Base-by-base conservation (phyloP, 2,329 filamentous ascomycete species). In the Neophaeococcomyces mojaviensis region DNA sequence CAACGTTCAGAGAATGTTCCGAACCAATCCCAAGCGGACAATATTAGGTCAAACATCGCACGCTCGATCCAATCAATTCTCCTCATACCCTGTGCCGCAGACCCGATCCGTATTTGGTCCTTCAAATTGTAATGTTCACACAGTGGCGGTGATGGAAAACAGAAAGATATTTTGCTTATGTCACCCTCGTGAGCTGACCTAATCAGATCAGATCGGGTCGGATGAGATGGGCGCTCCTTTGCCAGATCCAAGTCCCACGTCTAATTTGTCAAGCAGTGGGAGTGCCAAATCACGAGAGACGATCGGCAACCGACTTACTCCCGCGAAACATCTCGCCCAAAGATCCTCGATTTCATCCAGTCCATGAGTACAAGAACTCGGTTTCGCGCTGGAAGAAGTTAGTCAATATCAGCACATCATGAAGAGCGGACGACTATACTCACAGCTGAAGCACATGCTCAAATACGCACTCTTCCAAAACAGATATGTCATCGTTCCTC, bases 371-470 rank as follows among this genome's bases (percentile, higher is more conserved):
- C 92, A 42, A 98, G 78, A 58, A 97, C 79, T 64, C 92, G 84
- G 74, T 98, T 98, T 59, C 92, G 88, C 52, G 87, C 87, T 94
- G 54, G 38, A 42, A 44, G 41, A 32, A 8, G 39, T 19, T 34
- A 38, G 35, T 26, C 55, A 24, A 24, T 28, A 43, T 45, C 30
- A 49, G 48, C 24, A 28, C 10, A 54, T 58, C 49, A 39, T 35
- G 30, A n/a, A 18, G 36, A 36, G 36, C 4, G 38, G 32, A 24
- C 16, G 30, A 41, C 39, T 28, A 49, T 57, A 85, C 87, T 82
- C 78, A 92, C 88, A 89, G 81, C 89, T 97, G 69, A 98, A 98
- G 80, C 90, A 96, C 92, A 98, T 98, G 77, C 88, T 96, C 67
- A 98, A 74, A 69, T 98, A 98, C 46, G 90, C 92, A 64, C 86